A percentile compares a stretch with the other conserved stretches of the same genome.
Conservation (phyloP, 1,139 yeast genomes). For the Yamadazyma sp. region DNA sequence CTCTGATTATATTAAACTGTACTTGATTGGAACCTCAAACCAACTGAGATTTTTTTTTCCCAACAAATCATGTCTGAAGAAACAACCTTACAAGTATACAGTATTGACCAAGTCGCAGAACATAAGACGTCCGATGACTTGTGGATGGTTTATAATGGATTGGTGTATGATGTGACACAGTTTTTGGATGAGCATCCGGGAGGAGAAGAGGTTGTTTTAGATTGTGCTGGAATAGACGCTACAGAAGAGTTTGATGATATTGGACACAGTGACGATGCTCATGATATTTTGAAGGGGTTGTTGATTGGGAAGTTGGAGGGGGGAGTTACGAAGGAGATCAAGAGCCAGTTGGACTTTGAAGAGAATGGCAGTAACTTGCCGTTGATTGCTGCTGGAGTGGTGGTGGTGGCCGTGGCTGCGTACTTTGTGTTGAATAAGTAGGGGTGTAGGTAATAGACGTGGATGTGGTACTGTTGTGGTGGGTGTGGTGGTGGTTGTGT, state of each 20-base stretch:
- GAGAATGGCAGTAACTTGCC: conserved; percentile 28
- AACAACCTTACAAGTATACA: conserved; percentile 22
- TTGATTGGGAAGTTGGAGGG: conserved; percentile 64
- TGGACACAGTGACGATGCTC: conserved; percentile 97
- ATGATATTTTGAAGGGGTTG: conserved; percentile 66
- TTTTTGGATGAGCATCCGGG: conserved; percentile 95
- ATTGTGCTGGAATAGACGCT: conserved; percentile 90
- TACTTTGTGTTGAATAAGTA: conserved; percentile 31
- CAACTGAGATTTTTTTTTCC: not conserved
- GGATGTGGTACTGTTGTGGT: not conserved
- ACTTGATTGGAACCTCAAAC: conserved; percentile 4
- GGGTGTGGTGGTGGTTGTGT: not conserved
- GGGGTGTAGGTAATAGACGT: not conserved
- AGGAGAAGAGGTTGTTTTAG: conserved; percentile 94
- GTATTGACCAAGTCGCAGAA: conserved; percentile 66
- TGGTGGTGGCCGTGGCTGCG: conserved; percentile 57
- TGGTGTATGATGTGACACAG: conserved; percentile 80
- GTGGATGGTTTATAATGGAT: conserved; percentile 89
- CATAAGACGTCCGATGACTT: conserved; percentile 80
- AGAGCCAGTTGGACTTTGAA: conserved; percentile 23
- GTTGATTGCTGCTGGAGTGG: conserved; percentile 47
- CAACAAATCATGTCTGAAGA: conserved; percentile 9
- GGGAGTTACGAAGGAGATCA: conserved; percentile 34
- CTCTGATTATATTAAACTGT: conserved; percentile 1
- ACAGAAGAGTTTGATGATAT: conserved; percentile 94